Percentiles rank a stretch among this genome's conserved stretches.
These are phyloP conservation scores for Aureobasidium sp. DNA, from an alignment of 2,329 filamentous ascomycete genomes.

Conservation along the genomic window DNA sequence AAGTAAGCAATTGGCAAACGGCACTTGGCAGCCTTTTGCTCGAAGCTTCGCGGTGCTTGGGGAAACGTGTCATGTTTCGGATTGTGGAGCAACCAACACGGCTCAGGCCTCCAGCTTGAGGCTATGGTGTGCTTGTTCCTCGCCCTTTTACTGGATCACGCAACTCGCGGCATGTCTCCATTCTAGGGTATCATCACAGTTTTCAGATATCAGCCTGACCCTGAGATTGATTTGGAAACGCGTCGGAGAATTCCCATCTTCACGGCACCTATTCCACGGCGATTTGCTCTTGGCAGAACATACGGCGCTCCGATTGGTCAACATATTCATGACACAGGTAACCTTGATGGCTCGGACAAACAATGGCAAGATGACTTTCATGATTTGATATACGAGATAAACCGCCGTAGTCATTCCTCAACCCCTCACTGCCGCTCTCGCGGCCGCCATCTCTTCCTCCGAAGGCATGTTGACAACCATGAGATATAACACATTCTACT, in stretches of 20 bases:
- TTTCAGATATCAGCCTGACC: background rate
- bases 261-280: too few relatives aligned
- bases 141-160: background rate
- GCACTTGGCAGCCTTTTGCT: background rate
- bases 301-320: background rate
- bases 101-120: background rate
- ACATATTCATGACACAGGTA: background rate
- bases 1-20: background rate
- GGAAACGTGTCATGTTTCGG: background rate
- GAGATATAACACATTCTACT: constrained; percentile 14
- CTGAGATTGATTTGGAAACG: background rate
- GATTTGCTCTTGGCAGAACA: background rate
- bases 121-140: background rate
- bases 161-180: background rate
- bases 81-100: background rate
- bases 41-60: background rate
- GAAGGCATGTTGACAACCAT: constrained; percentile 15
- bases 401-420: background rate
- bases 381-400: background rate
- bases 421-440: background rate
- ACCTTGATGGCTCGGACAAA: background rate
- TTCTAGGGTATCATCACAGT: background rate
- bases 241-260: background rate
- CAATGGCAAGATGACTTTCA: background rate
- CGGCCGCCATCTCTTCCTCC: constrained; percentile 7